A percentile compares a stretch with the other conserved stretches of the same genome.
These are phyloP conservation scores for Stephanocyclus meneghinianus DNA, from an alignment of 352 stramenopile species.

Conservation along the genomic window DNA sequence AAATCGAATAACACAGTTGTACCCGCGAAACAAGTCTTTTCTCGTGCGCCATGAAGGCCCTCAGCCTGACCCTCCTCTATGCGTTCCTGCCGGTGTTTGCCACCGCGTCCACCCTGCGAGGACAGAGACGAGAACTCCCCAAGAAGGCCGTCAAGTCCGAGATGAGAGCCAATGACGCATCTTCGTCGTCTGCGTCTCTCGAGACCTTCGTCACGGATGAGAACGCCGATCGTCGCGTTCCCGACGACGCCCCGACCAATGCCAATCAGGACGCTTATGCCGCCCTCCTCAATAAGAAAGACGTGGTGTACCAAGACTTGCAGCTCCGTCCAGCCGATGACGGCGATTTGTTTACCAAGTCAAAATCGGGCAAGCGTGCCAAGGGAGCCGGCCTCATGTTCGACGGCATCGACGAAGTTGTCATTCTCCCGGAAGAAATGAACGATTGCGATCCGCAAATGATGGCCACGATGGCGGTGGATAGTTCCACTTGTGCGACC, in stretches of 20 bases:
- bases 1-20: no score
- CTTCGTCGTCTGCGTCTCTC: no score
- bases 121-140: no score
- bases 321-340: neutral
- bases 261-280: constrained; percentile 21
- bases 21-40: no score
- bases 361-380: neutral
- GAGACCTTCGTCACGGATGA: no score
- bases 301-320: neutral
- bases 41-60: no score
- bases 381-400: neutral
- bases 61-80: no score
- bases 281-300: neutral
- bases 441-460: constrained; percentile 4
- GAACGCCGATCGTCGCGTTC: neutral
- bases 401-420: neutral
- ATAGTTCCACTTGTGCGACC: neutral
- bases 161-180: no score
- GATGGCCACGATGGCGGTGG: neutral
- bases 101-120: no score
- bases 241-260: constrained; percentile 11
- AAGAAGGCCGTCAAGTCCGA: no score
- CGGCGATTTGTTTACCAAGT: neutral
- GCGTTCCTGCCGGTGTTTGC: no score
- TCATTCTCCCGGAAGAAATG: constrained; percentile 6